Percentiles rank a stretch among this genome's conserved stretches.
These are phyloP conservation scores for Colletotrichum sp. DNA, from an alignment of 2,329 filamentous ascomycete genomes.

Conservation along the genomic window DNA sequence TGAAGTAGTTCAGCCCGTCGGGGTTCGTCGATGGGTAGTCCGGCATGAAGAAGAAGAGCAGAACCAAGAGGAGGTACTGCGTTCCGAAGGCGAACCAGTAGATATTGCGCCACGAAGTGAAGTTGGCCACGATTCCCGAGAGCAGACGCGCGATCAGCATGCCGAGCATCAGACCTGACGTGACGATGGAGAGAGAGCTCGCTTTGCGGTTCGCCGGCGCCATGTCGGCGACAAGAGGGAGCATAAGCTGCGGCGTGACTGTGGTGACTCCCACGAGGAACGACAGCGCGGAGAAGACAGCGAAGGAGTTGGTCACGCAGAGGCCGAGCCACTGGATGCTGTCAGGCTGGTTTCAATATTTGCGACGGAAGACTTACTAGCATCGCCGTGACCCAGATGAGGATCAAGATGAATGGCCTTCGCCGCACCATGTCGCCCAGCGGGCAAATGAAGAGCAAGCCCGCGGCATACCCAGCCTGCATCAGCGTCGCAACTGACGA, in stretches of 20 bases:
- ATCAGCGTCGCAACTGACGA: conserved; percentile 74
- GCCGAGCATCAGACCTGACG: conserved; percentile 76
- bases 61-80: conserved; percentile 69
- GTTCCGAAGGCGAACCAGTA: conserved; percentile 80
- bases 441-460: conserved; percentile 77
- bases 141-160: conserved; percentile 78
- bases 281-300: conserved; percentile 70
- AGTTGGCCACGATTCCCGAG: conserved; percentile 77
- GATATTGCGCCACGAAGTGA: conserved; percentile 75
- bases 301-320: conserved; percentile 70
- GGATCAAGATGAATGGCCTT: conserved; percentile 70
- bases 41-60: conserved; percentile 77
- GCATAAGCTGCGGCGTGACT: conserved; percentile 81
- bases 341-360: background rate
- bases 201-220: conserved; percentile 73
- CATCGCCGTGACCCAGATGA: conserved; percentile 72
- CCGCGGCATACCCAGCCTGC: conserved; percentile 80
- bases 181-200: conserved; percentile 74
- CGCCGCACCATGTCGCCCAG: conserved; percentile 74
- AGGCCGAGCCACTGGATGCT: conserved; percentile 66
- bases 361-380: conserved; percentile 52
- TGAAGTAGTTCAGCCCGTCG: conserved; percentile 66
- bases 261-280: conserved; percentile 80
- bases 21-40: conserved; percentile 81
- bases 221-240: conserved; percentile 80